Evolutionary conservation across 2,329 filamentous ascomycete species (phyloP), one percentile per base, ranked within the genome.

Genomic region (Orbilia ellipsospora): DNA sequence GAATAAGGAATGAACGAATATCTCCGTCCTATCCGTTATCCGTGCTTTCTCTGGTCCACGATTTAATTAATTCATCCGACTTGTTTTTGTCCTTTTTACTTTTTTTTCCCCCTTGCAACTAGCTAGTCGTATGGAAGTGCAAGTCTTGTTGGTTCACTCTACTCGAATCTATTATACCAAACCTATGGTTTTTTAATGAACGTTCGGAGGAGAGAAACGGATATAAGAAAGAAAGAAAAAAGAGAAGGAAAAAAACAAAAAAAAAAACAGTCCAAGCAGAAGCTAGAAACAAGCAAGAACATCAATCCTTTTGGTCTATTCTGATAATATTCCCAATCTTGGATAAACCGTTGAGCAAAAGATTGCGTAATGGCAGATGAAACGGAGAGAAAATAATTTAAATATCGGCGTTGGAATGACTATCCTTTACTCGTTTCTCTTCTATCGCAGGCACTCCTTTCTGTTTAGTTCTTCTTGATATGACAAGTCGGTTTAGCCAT

Each of bases 311-410:
- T 23, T 23, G 2, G 23, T 23, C 23, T 23, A 23, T 23, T 23
- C 23, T 23, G 23, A 23, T 23, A 4, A 23, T 23, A 23, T 23
- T 23, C 23, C 23, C 23, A 42, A 42, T 15, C 8, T 31, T 7
- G 28, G 12, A 18, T 18, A 57, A 57, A 36, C 31, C 10, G 31
- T 36, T 36, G 31, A 36, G 54, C 15, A 42, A n/a, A 13, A 23
- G 28, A 10, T 59, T 59, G 55, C 55, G 55, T 59, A 59, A 44
- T 59, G 36, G 55, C 40, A 59, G 55, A 12, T 23, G 20, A 56
- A 31, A 23, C n/a, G 48, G 18, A 52, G 20, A 52, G 48, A 13
- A 18, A 52, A n/a, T n/a, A n/a, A n/a, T n/a, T n/a, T 2, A 18
- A 10, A 20, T 20, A 52, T 13, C 31, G 55, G 55, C 36, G 55